A percentile compares a stretch with the other conserved stretches of the same genome.
These are phyloP conservation scores for Colletotrichum sp. DNA, from an alignment of 2,329 filamentous ascomycete genomes.

Conservation along the genomic window DNA sequence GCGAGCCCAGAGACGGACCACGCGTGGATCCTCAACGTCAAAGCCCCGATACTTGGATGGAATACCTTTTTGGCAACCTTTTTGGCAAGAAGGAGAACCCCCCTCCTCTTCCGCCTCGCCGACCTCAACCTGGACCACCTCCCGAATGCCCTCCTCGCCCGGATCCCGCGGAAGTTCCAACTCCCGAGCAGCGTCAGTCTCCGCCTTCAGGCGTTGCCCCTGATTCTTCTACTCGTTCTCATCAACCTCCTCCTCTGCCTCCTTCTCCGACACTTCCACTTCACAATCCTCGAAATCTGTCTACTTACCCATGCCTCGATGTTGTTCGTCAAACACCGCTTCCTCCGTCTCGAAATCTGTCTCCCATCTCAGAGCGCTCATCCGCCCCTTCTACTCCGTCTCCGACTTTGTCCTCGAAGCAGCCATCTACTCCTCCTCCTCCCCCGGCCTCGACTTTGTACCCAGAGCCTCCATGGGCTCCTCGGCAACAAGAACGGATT, in stretches of 20 bases:
- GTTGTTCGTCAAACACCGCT: neutral
- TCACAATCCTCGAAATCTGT: too few relatives aligned
- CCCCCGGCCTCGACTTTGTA: too few relatives aligned
- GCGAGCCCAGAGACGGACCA: neutral
- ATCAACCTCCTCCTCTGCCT: neutral
- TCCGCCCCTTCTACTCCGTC: neutral
- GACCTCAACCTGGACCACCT: neutral
- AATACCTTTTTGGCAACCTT: neutral
- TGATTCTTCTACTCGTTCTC: neutral
- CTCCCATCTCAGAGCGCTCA: neutral
- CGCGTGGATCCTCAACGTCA: neutral
- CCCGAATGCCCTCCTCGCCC: neutral
- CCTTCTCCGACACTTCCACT: neutral
- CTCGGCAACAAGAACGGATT: too few relatives aligned
- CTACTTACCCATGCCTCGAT: too few relatives aligned
- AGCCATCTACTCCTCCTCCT: too few relatives aligned
- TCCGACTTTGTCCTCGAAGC: neutral
- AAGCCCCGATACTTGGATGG: neutral
- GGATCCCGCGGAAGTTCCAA: neutral
- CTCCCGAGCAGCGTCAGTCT: neutral
- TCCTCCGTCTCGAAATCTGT: neutral
- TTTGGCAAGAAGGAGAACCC: neutral
- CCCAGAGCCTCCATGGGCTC: too few relatives aligned
- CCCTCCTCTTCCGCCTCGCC: neutral
- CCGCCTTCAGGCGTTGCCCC: neutral